Conservation (phyloP, 805 yeast species). For the Pichia membranifaciens region DNA sequence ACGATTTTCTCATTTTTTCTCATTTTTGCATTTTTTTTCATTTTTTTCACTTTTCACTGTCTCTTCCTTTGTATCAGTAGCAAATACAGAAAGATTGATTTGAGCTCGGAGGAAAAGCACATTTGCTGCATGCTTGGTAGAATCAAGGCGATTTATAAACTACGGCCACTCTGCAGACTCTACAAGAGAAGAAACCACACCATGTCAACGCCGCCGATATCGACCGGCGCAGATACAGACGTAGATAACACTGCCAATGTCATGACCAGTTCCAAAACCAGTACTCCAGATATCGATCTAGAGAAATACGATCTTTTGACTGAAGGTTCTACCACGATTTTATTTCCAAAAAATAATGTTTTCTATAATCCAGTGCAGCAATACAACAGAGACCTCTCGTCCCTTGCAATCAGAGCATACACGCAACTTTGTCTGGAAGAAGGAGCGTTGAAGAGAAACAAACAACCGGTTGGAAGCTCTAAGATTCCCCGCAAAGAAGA, state of each 20-base stretch:
- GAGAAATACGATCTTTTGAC: conserved; percentile 30
- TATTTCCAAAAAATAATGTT: conserved; percentile 81
- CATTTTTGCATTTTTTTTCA: too few relatives aligned
- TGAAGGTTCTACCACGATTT: conserved; percentile 82
- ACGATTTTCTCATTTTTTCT: too few relatives aligned
- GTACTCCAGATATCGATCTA: conserved; percentile 14
- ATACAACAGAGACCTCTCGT: conserved; percentile 88
- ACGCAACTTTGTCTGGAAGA: conserved; percentile 49
- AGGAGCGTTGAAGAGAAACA: conserved; percentile 27
- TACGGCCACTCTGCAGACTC: too few relatives aligned
- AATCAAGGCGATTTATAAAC: neutral
- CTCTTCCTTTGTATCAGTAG: too few relatives aligned
- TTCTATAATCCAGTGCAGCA: conserved; percentile 97
- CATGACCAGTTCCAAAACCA: too few relatives aligned
- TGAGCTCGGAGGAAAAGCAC: too few relatives aligned
- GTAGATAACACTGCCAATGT: neutral
- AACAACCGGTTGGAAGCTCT: conserved; percentile 17
- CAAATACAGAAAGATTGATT: too few relatives aligned
- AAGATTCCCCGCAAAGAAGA: conserved; percentile 17
- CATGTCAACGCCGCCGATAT: too few relatives aligned
- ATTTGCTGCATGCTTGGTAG: neutral
- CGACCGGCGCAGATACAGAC: neutral
- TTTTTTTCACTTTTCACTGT: too few relatives aligned
- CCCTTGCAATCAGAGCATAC: conserved; percentile 84
- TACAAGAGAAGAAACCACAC: too few relatives aligned